phyloP scores from a whole-genome alignment of 306 rosid genomes.

The Glycyrrhiza uralensis region DNA sequence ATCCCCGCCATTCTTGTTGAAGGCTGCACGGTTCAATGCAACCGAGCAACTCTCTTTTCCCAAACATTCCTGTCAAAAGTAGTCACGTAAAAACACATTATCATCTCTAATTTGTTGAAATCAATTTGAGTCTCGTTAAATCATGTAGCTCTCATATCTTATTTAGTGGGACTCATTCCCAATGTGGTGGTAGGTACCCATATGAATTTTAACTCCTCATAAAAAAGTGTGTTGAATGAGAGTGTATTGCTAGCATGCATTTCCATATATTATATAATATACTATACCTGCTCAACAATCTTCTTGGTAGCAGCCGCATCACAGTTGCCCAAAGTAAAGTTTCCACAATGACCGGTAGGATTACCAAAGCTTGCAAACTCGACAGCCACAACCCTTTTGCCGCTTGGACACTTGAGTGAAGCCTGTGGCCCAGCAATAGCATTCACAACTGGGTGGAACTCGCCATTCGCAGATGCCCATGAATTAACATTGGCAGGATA shows the following conservation, averaged over 20 bases:
- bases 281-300: slow-evolving; percentile 52
- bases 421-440: slow-evolving; percentile 20
- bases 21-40: slow-evolving; percentile 34
- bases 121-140: no score
- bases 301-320: slow-evolving; percentile 14
- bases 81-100: no score
- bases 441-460: slow-evolving; percentile 3
- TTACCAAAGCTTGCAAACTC: slow-evolving; percentile 83
- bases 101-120: no score
- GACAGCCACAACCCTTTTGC: slow-evolving; percentile 41
- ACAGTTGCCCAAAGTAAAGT: slow-evolving; percentile 44
- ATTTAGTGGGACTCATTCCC: no score
- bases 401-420: slow-evolving; percentile 38
- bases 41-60: slow-evolving; percentile 51
- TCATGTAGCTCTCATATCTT: no score
- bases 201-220: no score
- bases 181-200: no score
- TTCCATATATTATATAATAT: no score
- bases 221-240: no score
- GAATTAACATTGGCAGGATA: slow-evolving; percentile 60
- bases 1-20: slow-evolving; percentile 29
- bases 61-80: slow-evolving; percentile 53
- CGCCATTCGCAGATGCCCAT: slow-evolving; percentile 43
- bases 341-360: slow-evolving; percentile 65
- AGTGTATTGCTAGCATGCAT: no score